A percentile compares a stretch with the other conserved stretches of the same genome.
These are phyloP conservation scores for Cercospora nicotianae DNA, from an alignment of 2,329 filamentous ascomycete genomes.

Conservation along the genomic window DNA sequence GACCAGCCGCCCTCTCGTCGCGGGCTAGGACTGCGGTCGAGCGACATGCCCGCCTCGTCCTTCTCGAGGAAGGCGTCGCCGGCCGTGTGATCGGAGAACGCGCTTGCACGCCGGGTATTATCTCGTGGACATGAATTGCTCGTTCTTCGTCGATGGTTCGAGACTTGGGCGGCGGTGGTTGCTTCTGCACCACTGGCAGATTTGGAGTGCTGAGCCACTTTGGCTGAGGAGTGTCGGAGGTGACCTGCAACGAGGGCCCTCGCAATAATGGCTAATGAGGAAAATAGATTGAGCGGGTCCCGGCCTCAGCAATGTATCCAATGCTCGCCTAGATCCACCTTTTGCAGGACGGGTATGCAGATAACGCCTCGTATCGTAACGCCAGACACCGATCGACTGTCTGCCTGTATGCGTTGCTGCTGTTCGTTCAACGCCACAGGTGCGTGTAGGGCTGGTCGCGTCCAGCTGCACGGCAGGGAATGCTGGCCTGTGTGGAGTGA, in stretches of 20 bases:
- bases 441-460: not conserved
- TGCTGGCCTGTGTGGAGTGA: not conserved
- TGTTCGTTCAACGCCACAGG: not conserved
- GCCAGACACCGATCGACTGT: not conserved
- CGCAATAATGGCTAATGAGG: not conserved
- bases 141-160: conserved; percentile 25
- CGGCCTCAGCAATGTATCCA: conserved; percentile 1
- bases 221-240: conserved; percentile 5
- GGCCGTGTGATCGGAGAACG: conserved; percentile 10
- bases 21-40: conserved; percentile 86
- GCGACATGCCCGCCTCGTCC: conserved; percentile 61
- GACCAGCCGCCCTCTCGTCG: conserved; percentile 82
- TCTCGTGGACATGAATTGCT: conserved; percentile 17
- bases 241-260: conserved; percentile 4
- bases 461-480: not conserved
- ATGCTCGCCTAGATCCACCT: conserved; percentile 1
- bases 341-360: not conserved
- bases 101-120: conserved; percentile 10
- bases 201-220: conserved; percentile 7
- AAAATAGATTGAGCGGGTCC: conserved; percentile 9
- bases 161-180: conserved; percentile 13
- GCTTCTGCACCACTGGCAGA: conserved; percentile 27
- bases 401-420: not conserved
- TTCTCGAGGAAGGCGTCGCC: conserved; percentile 24
- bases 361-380: not conserved